Evolutionary conservation across 495 filamentous ascomycete genomes (phyloP), one percentile per base, ranked within the genome.

Genomic region (Penicillium malachiteum): DNA sequence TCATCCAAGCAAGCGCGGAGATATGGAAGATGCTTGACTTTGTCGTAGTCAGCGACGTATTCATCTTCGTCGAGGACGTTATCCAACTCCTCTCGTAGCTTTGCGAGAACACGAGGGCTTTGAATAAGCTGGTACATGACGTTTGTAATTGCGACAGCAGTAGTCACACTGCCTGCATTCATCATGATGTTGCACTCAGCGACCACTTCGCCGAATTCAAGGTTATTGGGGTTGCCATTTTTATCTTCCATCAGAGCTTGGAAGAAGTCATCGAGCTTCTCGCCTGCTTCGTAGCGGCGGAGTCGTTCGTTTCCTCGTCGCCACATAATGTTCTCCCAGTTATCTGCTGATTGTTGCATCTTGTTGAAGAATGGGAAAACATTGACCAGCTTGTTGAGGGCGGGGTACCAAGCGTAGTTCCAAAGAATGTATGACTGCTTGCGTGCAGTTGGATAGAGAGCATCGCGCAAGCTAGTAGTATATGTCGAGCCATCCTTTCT

Each of bases 11-110:
- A 76, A 30, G 76, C 75, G 14, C 69, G 69, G 12, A 79, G 71
- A 51, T 72, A 77, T 10, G 73, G 71, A 40, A 75, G 56, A 42
- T 69, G 59, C 34, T 72, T 76, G 17, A 80, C 62, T 48, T 77
- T 78, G 26, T 76, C 75, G 55, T 77, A 78, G 10, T 69, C 63
- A 2, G 71, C 76, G 40, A 79, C 63, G 14, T 66, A 55, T 57
- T 69, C 70, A 11, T 74, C 72, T 21, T 58, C 50, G 16, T 74
- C 69, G 26, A 77, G 63, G 8, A 72, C 70, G 0, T 64, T 64
- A 31, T 77, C 85, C 8, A 91, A 68, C 62, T 90, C 87, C 32
- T 78, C 54, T 18, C 80, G 78, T 1, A 87, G 78, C 58, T 79
- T 82, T 5, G 58, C 60, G 46, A 85, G 71, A 5, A 64, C 66